Conservation (phyloP, 2,329 filamentous ascomycete genomes). For the Rhynchosporium agropyri region DNA sequence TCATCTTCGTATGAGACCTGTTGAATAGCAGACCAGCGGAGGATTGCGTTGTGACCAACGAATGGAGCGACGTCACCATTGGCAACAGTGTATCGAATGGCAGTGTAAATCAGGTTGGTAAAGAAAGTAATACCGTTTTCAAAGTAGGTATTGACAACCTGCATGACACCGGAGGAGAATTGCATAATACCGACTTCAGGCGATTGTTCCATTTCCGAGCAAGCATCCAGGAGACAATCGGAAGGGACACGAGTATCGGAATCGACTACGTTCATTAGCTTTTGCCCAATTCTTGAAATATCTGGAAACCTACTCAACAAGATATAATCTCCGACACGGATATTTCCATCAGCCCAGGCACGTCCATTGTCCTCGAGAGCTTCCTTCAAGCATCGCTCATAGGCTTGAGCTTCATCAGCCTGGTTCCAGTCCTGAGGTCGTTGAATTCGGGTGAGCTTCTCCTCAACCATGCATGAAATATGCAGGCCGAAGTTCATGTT, state of each 20-base stretch:
- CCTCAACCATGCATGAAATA: slow-evolving; percentile 70
- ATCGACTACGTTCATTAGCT: slow-evolving; percentile 52
- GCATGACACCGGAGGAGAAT: slow-evolving; percentile 77
- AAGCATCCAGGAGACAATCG: slow-evolving; percentile 77
- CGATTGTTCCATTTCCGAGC: slow-evolving; percentile 80
- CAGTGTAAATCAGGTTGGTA: slow-evolving; percentile 74
- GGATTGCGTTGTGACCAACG: slow-evolving; percentile 78
- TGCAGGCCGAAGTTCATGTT: slow-evolving; percentile 74
- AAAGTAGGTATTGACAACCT: slow-evolving; percentile 74
- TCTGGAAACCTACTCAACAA: slow-evolving; percentile 54
- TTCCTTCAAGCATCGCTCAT: slow-evolving; percentile 65
- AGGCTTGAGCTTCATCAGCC: slow-evolving; percentile 67
- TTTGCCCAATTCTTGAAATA: not conserved
- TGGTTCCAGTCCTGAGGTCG: slow-evolving; percentile 67
- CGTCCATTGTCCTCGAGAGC: slow-evolving; percentile 68
- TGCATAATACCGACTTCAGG: slow-evolving; percentile 80
- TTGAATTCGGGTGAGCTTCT: slow-evolving; percentile 61
- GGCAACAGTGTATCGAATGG: slow-evolving; percentile 75
- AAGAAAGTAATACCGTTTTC: slow-evolving; percentile 73
- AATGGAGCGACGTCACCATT: slow-evolving; percentile 79
- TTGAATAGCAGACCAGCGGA: slow-evolving; percentile 76
- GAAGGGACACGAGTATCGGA: slow-evolving; percentile 77
- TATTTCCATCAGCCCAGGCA: slow-evolving; percentile 82
- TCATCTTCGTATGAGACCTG: slow-evolving; percentile 71
- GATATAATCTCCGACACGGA: slow-evolving; percentile 84